Percentiles rank a stretch among this genome's conserved stretches.
phyloP scores from a whole-genome alignment of 2,329 filamentous ascomycete genomes.

The Magnaporthiopsis rhizophila region DNA sequence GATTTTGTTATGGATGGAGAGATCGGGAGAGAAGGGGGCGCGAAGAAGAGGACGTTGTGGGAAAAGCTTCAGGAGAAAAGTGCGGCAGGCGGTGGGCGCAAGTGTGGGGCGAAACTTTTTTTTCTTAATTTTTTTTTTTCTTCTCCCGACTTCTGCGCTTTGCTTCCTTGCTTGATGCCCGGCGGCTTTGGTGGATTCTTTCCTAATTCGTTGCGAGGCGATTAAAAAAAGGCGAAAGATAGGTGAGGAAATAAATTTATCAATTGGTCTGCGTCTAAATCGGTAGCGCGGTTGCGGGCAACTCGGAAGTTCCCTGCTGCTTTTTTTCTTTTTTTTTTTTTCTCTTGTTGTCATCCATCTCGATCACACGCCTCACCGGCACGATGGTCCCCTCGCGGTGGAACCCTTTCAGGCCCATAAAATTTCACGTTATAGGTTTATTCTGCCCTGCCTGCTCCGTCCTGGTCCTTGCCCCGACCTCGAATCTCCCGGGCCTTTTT shows the following conservation, averaged over 20 bases:
- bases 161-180: background rate
- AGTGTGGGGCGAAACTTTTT: background rate
- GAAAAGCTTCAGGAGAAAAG: background rate
- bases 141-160: background rate
- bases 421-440: background rate
- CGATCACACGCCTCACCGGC: background rate
- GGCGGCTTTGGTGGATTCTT: background rate
- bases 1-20: background rate
- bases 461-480: background rate
- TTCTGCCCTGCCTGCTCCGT: too few relatives aligned
- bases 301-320: background rate
- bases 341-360: background rate
- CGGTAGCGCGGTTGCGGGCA: too few relatives aligned
- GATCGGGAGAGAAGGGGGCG: background rate
- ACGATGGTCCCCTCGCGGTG: background rate
- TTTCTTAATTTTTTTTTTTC: background rate
- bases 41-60: background rate
- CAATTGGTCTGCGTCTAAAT: too few relatives aligned
- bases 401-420: background rate
- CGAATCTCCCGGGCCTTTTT: background rate
- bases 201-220: background rate
- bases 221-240: background rate
- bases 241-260: too few relatives aligned
- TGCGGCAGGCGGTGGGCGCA: background rate
- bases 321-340: background rate